phyloP scores from a whole-genome alignment of 2,329 filamentous ascomycete genomes.

The Hypoxylon sp. region DNA sequence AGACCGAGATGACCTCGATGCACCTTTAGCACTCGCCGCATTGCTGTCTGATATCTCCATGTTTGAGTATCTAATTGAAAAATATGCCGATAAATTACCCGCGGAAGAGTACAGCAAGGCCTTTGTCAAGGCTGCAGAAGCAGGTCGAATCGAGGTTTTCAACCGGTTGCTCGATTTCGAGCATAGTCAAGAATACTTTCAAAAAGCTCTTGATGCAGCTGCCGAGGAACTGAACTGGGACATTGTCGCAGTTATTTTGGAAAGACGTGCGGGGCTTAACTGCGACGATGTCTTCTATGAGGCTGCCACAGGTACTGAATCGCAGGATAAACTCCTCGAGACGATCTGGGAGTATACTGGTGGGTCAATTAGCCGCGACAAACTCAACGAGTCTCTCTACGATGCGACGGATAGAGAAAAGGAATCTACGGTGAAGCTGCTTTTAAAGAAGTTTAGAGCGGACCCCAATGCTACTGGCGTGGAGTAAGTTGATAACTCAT shows the following conservation, averaged over 20 bases:
- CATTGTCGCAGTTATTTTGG: constrained; percentile 54
- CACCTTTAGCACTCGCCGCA: constrained; percentile 57
- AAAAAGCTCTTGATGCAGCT: constrained; percentile 54
- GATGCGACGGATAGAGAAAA: constrained; percentile 58
- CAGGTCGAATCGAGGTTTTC: constrained; percentile 57
- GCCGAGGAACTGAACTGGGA: constrained; percentile 56
- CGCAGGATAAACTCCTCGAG: constrained; percentile 55
- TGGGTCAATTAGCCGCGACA: constrained; percentile 52
- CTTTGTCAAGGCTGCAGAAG: constrained; percentile 55
- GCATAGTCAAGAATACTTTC: constrained; percentile 52
- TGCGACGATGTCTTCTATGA: constrained; percentile 55
- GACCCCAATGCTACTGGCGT: constrained; percentile 56
- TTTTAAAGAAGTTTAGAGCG: constrained; percentile 54
- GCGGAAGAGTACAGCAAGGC: constrained; percentile 57
- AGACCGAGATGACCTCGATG: constrained; percentile 48
- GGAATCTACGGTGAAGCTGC: constrained; percentile 53
- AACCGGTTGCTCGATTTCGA: constrained; percentile 56
- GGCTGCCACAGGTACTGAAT: constrained; percentile 52
- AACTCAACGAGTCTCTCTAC: constrained; percentile 55
- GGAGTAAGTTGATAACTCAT: constrained; percentile 50
- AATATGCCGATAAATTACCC: constrained; percentile 57
- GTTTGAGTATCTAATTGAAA: constrained; percentile 58
- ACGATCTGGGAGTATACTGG: constrained; percentile 56
- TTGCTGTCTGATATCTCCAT: constrained; percentile 56
- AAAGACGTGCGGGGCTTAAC: constrained; percentile 51